phyloP scores from a whole-genome alignment of 257 asterid genomes.

The Capsicum pubescens region DNA sequence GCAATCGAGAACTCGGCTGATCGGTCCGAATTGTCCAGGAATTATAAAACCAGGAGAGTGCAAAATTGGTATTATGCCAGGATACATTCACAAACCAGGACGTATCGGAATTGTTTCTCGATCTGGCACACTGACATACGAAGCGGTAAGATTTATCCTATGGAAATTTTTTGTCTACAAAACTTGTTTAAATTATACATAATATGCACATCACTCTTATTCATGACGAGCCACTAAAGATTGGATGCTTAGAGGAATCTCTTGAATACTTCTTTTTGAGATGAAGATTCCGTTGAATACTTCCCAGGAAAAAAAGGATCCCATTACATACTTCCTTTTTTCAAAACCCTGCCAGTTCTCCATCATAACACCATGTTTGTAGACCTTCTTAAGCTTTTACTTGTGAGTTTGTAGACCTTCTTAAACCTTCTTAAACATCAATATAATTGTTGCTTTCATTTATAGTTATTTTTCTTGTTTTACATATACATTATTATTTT shows the following conservation, averaged over 20 bases:
- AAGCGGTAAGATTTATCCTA: conserved; percentile 68
- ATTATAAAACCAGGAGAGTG: conserved; percentile 99
- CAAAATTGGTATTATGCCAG: conserved; percentile 99
- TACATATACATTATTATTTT: too few relatives aligned
- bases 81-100: conserved; percentile 99
- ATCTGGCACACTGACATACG: conserved; percentile 87
- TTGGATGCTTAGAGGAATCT: not conserved
- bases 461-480: too few relatives aligned
- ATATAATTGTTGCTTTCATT: too few relatives aligned
- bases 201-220: not conserved
- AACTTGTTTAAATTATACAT: conserved; percentile 12
- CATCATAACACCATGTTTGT: not conserved
- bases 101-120: conserved; percentile 94
- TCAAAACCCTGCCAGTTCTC: not conserved
- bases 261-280: not conserved
- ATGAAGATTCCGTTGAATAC: not conserved
- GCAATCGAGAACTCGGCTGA: conserved; percentile 89
- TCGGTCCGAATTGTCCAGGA: conserved; percentile 99
- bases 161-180: not conserved
- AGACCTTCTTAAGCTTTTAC: not conserved
- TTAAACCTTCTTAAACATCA: too few relatives aligned
- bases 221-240: not conserved
- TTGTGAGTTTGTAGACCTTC: too few relatives aligned
- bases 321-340: not conserved
- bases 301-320: not conserved